Conservation (phyloP, 2,329 filamentous ascomycete species). For the Xylariaceae sp. region DNA sequence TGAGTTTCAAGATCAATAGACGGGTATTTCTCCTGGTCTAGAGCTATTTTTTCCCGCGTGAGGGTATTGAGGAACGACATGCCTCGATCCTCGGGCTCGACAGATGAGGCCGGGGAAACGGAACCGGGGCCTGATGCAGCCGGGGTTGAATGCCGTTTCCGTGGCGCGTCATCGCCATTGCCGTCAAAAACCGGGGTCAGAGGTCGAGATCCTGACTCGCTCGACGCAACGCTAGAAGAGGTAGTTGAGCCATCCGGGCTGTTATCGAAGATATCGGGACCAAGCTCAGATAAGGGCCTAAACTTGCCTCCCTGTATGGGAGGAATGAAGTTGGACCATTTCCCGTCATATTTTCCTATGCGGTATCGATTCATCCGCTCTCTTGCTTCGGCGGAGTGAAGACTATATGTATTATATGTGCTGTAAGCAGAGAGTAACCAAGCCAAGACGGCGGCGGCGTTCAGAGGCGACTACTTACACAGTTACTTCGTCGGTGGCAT, state of each 20-base stretch:
- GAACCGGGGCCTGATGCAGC: constrained; percentile 43
- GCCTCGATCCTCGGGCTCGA: constrained; percentile 45
- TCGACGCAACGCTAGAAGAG: constrained; percentile 39
- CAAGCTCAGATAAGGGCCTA: constrained; percentile 42
- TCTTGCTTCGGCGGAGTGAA: constrained; percentile 77
- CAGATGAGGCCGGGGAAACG: constrained; percentile 55
- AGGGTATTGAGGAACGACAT: constrained; percentile 67
- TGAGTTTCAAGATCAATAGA: constrained; percentile 70
- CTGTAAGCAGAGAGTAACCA: constrained; percentile 14
- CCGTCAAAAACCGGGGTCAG: constrained; percentile 51
- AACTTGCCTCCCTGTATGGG: constrained; percentile 88
- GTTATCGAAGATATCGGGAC: constrained; percentile 35
- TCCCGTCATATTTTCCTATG: constrained; percentile 75
- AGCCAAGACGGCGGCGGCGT: neutral
- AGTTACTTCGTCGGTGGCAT: constrained; percentile 91
- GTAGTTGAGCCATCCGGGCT: constrained; percentile 37
- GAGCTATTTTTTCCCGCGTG: constrained; percentile 68
- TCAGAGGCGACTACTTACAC: constrained; percentile 55
- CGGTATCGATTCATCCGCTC: constrained; percentile 75
- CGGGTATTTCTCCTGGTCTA: constrained; percentile 79
- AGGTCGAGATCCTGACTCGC: constrained; percentile 50
- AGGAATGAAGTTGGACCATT: constrained; percentile 83
- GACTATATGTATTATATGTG: constrained; percentile 43
- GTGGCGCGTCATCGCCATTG: constrained; percentile 33
- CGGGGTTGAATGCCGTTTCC: constrained; percentile 30